Conservation (phyloP, 2,329 filamentous ascomycete species). For the Lecanicillium sp. region DNA sequence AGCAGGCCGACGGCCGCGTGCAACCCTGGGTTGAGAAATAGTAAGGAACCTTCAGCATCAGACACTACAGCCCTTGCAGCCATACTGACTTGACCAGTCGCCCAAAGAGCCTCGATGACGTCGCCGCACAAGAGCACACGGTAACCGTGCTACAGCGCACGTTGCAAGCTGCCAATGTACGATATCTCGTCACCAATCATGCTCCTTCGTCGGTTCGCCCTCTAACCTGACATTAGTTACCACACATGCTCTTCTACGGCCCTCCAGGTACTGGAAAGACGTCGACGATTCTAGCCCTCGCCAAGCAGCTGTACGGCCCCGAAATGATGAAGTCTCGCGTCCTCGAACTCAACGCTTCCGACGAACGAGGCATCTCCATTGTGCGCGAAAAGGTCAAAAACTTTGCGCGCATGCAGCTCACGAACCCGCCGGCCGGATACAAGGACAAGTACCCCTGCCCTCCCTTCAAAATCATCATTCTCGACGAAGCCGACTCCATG, state of each 20-base stretch:
- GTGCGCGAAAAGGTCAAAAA: constrained; percentile 98
- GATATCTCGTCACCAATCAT: constrained; percentile 11
- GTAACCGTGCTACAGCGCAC: constrained; percentile 87
- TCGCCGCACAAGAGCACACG: constrained; percentile 95
- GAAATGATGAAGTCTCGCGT: constrained; percentile 89
- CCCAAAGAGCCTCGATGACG: constrained; percentile 87
- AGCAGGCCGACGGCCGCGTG: constrained; percentile 49
- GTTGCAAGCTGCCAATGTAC: constrained; percentile 84
- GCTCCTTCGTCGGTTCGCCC: constrained; percentile 2
- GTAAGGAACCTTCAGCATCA: constrained; percentile 40
- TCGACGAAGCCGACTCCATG: constrained; percentile 98
- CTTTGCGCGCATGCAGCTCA: constrained; percentile 92
- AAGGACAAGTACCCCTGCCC: constrained; percentile 77
- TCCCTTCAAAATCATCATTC: constrained; percentile 97
- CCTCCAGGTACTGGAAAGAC: constrained; percentile 97
- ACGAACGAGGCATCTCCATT: constrained; percentile 95
- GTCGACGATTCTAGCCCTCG: constrained; percentile 91
- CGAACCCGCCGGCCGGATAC: constrained; percentile 66
- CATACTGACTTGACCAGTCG: constrained; percentile 52
- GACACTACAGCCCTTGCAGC: background rate
- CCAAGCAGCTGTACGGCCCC: constrained; percentile 94
- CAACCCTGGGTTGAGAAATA: constrained; percentile 99
- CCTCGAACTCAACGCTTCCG: constrained; percentile 98
- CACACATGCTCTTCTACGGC: constrained; percentile 99
- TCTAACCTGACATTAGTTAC: constrained; percentile 43